These are phyloP conservation scores for Boletus semigastroideus DNA, from an alignment of 1,284 basidiomycete genomes.

Conservation along the genomic window DNA sequence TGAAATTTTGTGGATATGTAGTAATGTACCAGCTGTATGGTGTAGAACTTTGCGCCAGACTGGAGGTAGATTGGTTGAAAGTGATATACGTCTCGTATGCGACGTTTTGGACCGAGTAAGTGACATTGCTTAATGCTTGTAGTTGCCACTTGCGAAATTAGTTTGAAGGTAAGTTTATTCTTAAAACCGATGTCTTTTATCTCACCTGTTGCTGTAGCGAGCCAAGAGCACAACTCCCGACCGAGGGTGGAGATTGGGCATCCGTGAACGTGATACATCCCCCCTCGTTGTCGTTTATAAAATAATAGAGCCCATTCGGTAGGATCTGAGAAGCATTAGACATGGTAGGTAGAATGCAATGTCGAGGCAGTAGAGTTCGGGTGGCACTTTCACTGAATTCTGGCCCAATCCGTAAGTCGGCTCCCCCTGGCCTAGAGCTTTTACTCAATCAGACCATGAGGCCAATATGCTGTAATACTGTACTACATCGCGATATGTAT, in stretches of 20 bases:
- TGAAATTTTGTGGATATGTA: background rate
- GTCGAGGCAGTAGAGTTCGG: too few relatives aligned
- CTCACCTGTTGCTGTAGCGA: conserved; percentile 1
- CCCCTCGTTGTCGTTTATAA: background rate
- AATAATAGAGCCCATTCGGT: background rate
- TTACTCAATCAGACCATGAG: too few relatives aligned
- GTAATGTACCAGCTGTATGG: background rate
- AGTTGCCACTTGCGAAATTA: background rate
- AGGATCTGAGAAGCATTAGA: too few relatives aligned
- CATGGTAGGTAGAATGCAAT: too few relatives aligned
- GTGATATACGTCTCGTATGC: background rate
- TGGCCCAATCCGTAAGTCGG: too few relatives aligned
- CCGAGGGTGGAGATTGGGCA: background rate
- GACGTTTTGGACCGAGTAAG: background rate
- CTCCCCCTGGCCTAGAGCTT: too few relatives aligned
- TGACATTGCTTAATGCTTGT: background rate
- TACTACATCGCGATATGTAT: too few relatives aligned
- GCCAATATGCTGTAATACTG: too few relatives aligned
- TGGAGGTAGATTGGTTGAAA: background rate
- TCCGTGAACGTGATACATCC: background rate
- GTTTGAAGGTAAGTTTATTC: background rate
- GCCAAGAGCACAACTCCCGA: background rate
- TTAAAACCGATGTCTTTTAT: background rate
- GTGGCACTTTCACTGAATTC: too few relatives aligned
- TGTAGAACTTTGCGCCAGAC: background rate